phyloP scores from a whole-genome alignment of 768 basidiomycete genomes.

The Pulveroboletus sp. region DNA sequence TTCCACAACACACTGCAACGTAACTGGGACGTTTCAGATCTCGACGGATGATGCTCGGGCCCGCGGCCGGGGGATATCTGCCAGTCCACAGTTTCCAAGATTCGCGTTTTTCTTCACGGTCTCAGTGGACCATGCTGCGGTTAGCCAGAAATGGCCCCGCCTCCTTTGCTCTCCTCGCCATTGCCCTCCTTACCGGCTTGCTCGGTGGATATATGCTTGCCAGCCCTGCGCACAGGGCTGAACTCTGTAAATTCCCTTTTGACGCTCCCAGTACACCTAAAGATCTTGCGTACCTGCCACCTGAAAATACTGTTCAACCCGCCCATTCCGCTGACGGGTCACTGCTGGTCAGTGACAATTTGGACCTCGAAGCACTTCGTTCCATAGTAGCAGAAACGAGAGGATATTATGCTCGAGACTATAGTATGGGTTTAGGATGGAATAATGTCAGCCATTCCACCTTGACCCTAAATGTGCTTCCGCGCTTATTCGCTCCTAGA shows the following conservation, averaged over 20 bases:
- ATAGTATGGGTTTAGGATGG: constrained; percentile 43
- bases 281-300: neutral
- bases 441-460: constrained; percentile 37
- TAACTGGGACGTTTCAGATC: no score
- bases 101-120: neutral
- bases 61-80: constrained; percentile 17
- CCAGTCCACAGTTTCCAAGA: constrained; percentile 17
- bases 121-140: constrained; percentile 12
- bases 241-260: constrained; percentile 20
- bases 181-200: constrained; percentile 22
- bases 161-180: constrained; percentile 16
- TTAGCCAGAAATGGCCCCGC: constrained; percentile 14
- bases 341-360: constrained; percentile 18
- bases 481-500: constrained; percentile 22
- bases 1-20: neutral
- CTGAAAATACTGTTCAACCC: neutral
- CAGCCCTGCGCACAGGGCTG: constrained; percentile 11
- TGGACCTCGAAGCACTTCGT: constrained; percentile 31
- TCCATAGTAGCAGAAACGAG: constrained; percentile 35
- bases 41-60: constrained; percentile 9
- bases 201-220: constrained; percentile 26
- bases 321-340: constrained; percentile 1
- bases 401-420: constrained; percentile 44
- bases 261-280: neutral
- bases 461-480: neutral